These are phyloP conservation scores for Trichoderma brevicompactum DNA, from an alignment of 2,329 filamentous ascomycete species.

Conservation along the genomic window DNA sequence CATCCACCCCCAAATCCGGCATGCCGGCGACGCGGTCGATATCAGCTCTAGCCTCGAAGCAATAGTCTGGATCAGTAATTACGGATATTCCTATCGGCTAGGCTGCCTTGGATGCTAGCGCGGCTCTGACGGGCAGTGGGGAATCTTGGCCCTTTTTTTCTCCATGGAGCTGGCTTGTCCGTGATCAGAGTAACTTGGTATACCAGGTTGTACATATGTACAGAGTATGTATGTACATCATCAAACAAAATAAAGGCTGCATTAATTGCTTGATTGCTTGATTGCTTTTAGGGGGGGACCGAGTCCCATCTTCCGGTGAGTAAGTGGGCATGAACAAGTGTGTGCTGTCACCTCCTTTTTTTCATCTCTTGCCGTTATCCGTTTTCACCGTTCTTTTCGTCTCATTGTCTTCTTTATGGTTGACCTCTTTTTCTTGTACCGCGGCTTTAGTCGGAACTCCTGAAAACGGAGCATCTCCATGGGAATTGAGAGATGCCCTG, in stretches of 20 bases:
- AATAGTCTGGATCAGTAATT: slow-evolving; percentile 26
- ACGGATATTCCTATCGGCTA: slow-evolving; percentile 20
- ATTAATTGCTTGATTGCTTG: background rate
- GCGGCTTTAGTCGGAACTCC: slow-evolving; percentile 21
- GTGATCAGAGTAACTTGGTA: slow-evolving; percentile 1
- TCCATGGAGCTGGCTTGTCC: slow-evolving; percentile 11
- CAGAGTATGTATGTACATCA: background rate
- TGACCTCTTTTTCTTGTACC: background rate
- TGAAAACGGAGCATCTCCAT: slow-evolving; percentile 6
- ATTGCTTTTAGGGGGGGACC: slow-evolving; percentile 6
- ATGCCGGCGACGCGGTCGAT: slow-evolving; percentile 26
- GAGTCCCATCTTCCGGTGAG: background rate
- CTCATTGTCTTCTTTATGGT: slow-evolving; percentile 4
- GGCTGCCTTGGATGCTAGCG: slow-evolving; percentile 12
- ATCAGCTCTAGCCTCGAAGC: slow-evolving; percentile 27
- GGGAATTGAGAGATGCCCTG: slow-evolving; percentile 8
- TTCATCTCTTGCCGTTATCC: background rate
- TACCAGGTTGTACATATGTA: background rate
- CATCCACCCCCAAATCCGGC: slow-evolving; percentile 20
- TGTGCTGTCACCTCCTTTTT: slow-evolving; percentile 16
- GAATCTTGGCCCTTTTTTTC: slow-evolving; percentile 6
- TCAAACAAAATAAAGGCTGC: background rate
- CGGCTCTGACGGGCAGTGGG: slow-evolving; percentile 24
- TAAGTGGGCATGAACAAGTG: background rate
- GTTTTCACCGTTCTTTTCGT: slow-evolving; percentile 1